These are phyloP conservation scores for Edaphochlamys debaryana DNA, from an alignment of 139 green algal species.

Conservation along the genomic window DNA sequence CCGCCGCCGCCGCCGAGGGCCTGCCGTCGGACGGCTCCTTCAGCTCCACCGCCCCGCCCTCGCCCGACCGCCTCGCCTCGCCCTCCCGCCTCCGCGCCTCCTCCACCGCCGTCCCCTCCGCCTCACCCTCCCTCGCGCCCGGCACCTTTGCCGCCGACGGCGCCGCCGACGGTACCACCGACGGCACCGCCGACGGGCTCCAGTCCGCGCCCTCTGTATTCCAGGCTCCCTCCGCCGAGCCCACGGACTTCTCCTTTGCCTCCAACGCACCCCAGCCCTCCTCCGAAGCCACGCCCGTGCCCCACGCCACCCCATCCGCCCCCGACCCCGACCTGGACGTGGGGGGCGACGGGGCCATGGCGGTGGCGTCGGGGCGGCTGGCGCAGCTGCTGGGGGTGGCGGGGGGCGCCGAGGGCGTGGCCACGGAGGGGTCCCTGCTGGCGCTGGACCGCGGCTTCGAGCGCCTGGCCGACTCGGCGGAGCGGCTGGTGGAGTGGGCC, in stretches of 20 bases:
- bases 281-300: not conserved
- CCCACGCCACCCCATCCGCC: not conserved
- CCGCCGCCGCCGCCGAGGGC: too few species aligned
- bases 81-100: too few species aligned
- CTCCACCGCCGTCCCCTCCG: not conserved
- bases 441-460: conserved; percentile 25
- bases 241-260: too few species aligned
- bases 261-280: too few species aligned
- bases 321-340: not conserved
- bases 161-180: too few species aligned
- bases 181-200: too few species aligned
- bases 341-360: not conserved
- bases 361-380: conserved; percentile 4
- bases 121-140: too few species aligned
- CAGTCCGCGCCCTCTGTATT: too few species aligned
- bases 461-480: conserved; percentile 21
- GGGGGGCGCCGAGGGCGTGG: not conserved
- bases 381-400: conserved; percentile 18
- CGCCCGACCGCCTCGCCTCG: too few species aligned
- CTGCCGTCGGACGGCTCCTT: not conserved
- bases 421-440: not conserved
- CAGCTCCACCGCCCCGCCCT: not conserved
- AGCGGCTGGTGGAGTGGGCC: conserved; percentile 31
- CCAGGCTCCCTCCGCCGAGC: too few species aligned
- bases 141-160: too few species aligned